Conservation (phyloP, 192 early-diverging fungal species). For the Podila epigama region DNA sequence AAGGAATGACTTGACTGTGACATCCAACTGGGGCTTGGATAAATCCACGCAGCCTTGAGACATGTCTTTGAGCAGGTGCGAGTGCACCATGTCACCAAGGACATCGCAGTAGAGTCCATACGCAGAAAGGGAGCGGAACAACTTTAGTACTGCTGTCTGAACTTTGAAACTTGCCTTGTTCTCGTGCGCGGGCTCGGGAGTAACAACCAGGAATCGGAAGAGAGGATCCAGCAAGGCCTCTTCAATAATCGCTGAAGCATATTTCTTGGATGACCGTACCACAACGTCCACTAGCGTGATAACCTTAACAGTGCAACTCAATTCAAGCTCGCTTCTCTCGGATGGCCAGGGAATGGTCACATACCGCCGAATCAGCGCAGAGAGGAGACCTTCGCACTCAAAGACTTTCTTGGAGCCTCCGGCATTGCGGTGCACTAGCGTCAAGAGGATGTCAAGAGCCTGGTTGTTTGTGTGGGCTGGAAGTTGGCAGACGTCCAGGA, state of each 20-base stretch:
- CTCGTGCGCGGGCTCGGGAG: conserved; percentile 44
- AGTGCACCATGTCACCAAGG: conserved; percentile 46
- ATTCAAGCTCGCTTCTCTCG: conserved; percentile 27
- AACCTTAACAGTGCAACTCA: conserved; percentile 29
- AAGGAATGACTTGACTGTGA: conserved; percentile 19
- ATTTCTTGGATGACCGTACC: conserved; percentile 48
- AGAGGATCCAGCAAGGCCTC: conserved; percentile 50
- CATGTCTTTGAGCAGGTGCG: conserved; percentile 37
- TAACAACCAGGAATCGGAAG: conserved; percentile 53
- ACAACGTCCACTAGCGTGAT: conserved; percentile 49
- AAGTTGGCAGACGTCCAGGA: conserved; percentile 53
- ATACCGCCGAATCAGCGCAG: conserved; percentile 50
- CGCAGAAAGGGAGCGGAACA: conserved; percentile 51
- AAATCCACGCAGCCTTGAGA: neutral
- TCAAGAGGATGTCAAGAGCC: conserved; percentile 57
- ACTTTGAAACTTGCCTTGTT: conserved; percentile 22
- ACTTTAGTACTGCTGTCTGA: conserved; percentile 49
- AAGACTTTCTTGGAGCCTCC: conserved; percentile 53
- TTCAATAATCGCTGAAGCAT: conserved; percentile 51
- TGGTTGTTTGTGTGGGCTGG: conserved; percentile 44
- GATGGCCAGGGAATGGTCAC: conserved; percentile 55
- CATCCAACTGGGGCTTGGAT: conserved; percentile 1
- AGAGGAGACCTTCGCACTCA: conserved; percentile 55
- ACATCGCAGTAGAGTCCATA: conserved; percentile 63
- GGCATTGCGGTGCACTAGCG: conserved; percentile 53